phyloP scores from a whole-genome alignment of 2,329 filamentous ascomycete genomes.

The Claviceps lovelessii region DNA sequence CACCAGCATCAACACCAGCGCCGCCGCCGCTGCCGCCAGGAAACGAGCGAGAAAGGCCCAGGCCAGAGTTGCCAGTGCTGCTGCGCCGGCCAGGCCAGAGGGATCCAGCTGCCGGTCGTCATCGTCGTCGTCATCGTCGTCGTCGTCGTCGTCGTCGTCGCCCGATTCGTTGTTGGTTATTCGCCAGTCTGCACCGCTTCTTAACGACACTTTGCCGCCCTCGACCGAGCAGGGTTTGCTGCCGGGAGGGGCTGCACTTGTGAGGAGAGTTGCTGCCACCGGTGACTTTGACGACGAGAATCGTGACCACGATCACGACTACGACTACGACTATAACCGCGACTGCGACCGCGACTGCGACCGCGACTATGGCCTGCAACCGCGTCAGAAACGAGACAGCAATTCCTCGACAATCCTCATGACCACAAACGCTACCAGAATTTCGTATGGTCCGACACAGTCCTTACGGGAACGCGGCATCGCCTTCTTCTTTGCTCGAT shows the following conservation, averaged over 20 bases:
- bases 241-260: too few relatives aligned
- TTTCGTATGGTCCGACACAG: constrained; percentile 8
- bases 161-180: too few relatives aligned
- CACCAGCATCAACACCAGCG: constrained; percentile 13
- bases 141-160: too few relatives aligned
- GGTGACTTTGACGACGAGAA: neutral
- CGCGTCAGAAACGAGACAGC: neutral
- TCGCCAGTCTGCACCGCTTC: neutral
- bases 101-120: too few relatives aligned
- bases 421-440: neutral
- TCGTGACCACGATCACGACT: neutral
- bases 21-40: constrained; percentile 8
- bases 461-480: constrained; percentile 29
- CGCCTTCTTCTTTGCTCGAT: constrained; percentile 37
- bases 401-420: neutral
- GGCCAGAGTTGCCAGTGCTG: constrained; percentile 3
- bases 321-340: neutral
- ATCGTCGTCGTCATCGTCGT: too few relatives aligned
- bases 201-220: constrained; percentile 1
- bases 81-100: neutral
- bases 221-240: neutral
- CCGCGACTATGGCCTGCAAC: neutral
- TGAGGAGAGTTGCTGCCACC: too few relatives aligned
- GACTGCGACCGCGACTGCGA: neutral
- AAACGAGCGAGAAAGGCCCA: constrained; percentile 12